Percentiles rank a stretch among this genome's conserved stretches.
These are phyloP conservation scores for Pinguiococcus pyrenoidosus DNA, from an alignment of 108 stramenopile genomes.

Conservation along the genomic window DNA sequence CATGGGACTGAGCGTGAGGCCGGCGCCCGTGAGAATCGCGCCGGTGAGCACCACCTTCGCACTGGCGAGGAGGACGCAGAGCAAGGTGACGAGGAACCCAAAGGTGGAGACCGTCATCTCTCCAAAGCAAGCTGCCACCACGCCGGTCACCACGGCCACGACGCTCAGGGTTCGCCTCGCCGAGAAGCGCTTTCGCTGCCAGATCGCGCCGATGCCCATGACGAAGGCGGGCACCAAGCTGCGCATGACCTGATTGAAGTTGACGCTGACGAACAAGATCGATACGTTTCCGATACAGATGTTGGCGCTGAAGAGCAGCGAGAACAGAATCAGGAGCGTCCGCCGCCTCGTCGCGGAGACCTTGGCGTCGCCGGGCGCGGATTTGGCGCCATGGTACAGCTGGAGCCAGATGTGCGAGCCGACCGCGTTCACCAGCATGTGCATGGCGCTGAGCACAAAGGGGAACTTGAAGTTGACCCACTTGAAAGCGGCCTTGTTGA, in stretches of 20 bases:
- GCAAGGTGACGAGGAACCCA: slow-evolving; percentile 4
- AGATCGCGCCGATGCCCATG: slow-evolving; percentile 7
- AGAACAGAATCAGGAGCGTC: slow-evolving; percentile 48
- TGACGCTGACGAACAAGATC: not conserved
- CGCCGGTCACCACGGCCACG: slow-evolving; percentile 21
- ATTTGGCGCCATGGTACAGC: too few species aligned
- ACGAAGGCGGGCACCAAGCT: slow-evolving; percentile 22
- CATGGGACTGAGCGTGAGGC: not conserved
- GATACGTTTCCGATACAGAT: slow-evolving; percentile 65
- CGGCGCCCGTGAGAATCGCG: slow-evolving; percentile 26
- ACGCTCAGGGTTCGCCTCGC: slow-evolving; percentile 17
- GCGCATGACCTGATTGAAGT: slow-evolving; percentile 14
- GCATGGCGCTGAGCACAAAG: slow-evolving; percentile 62
- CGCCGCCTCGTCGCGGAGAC: slow-evolving; percentile 8
- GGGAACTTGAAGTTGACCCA: slow-evolving; percentile 66
- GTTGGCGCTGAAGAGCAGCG: slow-evolving; percentile 60
- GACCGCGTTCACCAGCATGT: slow-evolving; percentile 59
- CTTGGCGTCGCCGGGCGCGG: too few species aligned
- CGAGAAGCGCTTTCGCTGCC: slow-evolving; percentile 18
- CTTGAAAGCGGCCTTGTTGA: slow-evolving; percentile 71
- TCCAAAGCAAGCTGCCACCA: slow-evolving; percentile 22
- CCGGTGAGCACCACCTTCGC: slow-evolving; percentile 22
- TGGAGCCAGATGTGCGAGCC: slow-evolving; percentile 22
- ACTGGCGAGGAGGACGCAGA: slow-evolving; percentile 21
- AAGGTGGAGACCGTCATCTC: slow-evolving; percentile 11